These are phyloP conservation scores for Entonaema liquescens DNA, from an alignment of 495 filamentous ascomycete species.

Conservation along the genomic window DNA sequence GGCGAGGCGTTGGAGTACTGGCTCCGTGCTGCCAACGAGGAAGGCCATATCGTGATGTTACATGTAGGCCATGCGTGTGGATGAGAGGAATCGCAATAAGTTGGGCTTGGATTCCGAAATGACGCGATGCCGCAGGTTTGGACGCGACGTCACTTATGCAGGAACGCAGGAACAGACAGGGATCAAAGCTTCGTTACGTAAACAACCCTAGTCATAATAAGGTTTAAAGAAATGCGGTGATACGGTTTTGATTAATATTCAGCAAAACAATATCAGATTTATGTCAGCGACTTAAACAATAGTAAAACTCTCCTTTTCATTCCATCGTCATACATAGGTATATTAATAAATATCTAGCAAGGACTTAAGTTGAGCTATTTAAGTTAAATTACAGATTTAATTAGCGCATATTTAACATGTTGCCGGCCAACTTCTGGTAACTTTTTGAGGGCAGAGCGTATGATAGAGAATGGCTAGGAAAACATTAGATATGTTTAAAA, in stretches of 20 bases:
- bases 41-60: constrained; percentile 30
- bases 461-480: too few relatives aligned
- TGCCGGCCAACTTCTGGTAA: too few relatives aligned
- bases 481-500: too few relatives aligned
- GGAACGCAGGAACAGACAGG: constrained; percentile 37
- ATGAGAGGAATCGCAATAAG: not conserved
- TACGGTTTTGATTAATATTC: not conserved
- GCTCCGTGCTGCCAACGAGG: constrained; percentile 42
- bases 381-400: too few relatives aligned
- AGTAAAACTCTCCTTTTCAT: not conserved
- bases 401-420: too few relatives aligned
- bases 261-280: not conserved
- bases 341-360: too few relatives aligned
- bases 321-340: too few relatives aligned
- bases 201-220: not conserved
- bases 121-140: constrained; percentile 17
- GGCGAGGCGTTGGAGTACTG: constrained; percentile 59
- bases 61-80: constrained; percentile 33
- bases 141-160: constrained; percentile 40
- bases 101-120: constrained; percentile 9
- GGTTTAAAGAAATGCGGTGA: too few relatives aligned
- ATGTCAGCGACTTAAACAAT: not conserved
- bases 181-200: not conserved
- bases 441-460: too few relatives aligned
- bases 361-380: too few relatives aligned